Conservation (phyloP, 495 filamentous ascomycete genomes). For the Paragyromitra xinjiangensis region DNA sequence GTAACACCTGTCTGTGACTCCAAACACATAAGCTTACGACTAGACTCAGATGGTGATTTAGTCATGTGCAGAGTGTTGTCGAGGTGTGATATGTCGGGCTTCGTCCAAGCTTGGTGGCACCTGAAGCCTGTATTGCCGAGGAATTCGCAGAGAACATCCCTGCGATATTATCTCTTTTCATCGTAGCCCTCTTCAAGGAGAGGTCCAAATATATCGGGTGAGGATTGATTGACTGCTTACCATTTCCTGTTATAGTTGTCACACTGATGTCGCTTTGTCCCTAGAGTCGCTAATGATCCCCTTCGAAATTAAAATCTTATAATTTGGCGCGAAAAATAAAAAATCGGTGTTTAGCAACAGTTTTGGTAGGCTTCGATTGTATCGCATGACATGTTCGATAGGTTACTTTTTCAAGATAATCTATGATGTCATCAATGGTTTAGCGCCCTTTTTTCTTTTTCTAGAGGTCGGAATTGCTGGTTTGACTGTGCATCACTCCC, state of each 20-base stretch:
- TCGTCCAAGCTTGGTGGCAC: background rate
- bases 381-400: background rate
- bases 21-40: background rate
- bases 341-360: too few relatives aligned
- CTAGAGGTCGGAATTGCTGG: background rate
- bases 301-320: background rate
- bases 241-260: background rate
- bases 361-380: background rate
- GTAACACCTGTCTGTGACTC: background rate
- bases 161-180: background rate
- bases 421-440: background rate
- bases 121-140: background rate
- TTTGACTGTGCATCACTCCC: background rate
- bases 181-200: background rate
- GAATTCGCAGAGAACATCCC: background rate
- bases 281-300: background rate
- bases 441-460: background rate
- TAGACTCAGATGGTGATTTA: conserved; percentile 1
- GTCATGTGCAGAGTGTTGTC: background rate
- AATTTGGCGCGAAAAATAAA: background rate
- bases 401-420: background rate
- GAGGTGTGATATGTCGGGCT: background rate
- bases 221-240: background rate
- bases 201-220: too few relatives aligned
- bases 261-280: background rate